A percentile compares a stretch with the other conserved stretches of the same genome.
Conservation (phyloP, 352 stramenopile species). For the Globisporangium splendens region DNA sequence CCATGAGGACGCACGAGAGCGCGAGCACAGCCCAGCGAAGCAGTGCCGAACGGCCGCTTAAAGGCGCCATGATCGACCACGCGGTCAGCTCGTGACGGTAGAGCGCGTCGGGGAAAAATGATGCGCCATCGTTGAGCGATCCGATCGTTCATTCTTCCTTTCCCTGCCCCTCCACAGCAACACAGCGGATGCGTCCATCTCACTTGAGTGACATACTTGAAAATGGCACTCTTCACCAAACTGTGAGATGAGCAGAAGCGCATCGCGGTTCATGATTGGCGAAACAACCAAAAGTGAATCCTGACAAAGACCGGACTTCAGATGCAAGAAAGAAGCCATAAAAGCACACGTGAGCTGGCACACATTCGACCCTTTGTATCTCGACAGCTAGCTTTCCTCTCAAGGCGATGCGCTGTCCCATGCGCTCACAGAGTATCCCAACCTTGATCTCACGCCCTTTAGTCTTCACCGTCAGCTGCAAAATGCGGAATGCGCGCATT, state of each 20-base stretch:
- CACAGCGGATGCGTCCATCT: neutral
- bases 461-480: no score
- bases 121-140: neutral
- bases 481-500: no score
- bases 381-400: no score
- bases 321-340: no score
- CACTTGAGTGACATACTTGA: constrained; percentile 1
- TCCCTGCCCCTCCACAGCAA: neutral
- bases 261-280: neutral
- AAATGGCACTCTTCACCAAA: neutral
- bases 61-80: constrained; percentile 50
- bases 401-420: neutral
- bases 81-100: neutral
- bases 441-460: no score
- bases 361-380: no score
- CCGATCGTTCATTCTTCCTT: neutral
- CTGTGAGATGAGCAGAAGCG: neutral
- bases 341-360: no score
- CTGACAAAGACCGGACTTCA: neutral
- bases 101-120: neutral
- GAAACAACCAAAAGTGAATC: neutral
- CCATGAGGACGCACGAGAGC: constrained; percentile 86
- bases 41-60: constrained; percentile 23
- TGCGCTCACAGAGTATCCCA: no score
- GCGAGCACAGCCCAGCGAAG: constrained; percentile 86